Percentiles rank a stretch among this genome's conserved stretches.
phyloP scores from a whole-genome alignment of 805 yeast genomes.

The Ascoidea rubescens region DNA sequence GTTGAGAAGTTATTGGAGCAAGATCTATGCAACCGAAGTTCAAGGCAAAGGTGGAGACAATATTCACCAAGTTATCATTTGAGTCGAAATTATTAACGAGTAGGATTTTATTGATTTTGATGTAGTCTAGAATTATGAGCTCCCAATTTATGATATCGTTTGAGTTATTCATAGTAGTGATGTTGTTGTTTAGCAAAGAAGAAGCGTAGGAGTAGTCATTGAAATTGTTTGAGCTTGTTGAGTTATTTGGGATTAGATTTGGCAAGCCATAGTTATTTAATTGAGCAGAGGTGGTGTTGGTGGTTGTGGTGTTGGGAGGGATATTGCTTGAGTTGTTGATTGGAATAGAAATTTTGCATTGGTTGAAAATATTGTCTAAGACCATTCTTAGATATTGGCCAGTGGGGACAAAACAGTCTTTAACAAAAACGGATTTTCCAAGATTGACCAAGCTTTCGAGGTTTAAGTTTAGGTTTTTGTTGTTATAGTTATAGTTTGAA shows the following conservation, averaged over 20 bases:
- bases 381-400: slow-evolving; percentile 65
- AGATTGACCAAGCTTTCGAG: slow-evolving; percentile 68
- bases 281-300: not conserved
- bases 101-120: slow-evolving; percentile 7
- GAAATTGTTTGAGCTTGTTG: no score
- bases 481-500: not conserved
- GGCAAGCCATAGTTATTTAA: no score
- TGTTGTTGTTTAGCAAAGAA: slow-evolving; percentile 4
- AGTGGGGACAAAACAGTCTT: slow-evolving; percentile 77
- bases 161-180: slow-evolving; percentile 9
- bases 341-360: slow-evolving; percentile 32
- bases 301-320: not conserved
- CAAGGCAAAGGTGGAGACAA: slow-evolving; percentile 9
- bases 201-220: no score
- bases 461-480: slow-evolving; percentile 3
- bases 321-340: no score
- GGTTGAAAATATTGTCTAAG: slow-evolving; percentile 65
- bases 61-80: slow-evolving; percentile 7
- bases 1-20: not conserved
- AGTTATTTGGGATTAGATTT: no score
- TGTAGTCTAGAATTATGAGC: slow-evolving; percentile 9
- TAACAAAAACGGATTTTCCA: slow-evolving; percentile 66
- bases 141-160: slow-evolving; percentile 9
- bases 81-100: slow-evolving; percentile 9
- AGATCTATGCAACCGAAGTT: slow-evolving; percentile 11